Base-by-base conservation (phyloP, 495 filamentous ascomycete genomes). In the Aspergillus biplanus region DNA sequence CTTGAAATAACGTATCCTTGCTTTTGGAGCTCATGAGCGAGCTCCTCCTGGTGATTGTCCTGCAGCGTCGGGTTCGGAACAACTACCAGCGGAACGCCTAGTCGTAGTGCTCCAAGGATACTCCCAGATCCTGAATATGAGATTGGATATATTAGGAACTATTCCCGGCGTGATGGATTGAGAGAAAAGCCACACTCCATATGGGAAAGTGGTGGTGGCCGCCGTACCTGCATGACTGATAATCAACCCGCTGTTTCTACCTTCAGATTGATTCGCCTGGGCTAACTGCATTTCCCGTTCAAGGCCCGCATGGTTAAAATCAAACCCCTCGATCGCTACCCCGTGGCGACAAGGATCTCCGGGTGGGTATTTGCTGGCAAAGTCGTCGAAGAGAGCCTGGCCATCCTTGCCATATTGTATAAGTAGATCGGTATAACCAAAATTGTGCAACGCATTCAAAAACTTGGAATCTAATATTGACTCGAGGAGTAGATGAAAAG, bases 31-130 rank as follows among this genome's bases (percentile, higher is more conserved):
- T 88, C 88, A 50, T 85, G 78, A 1, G 93, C 93, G 9, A 98
- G 81, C 71, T 99, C 93, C 39, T 85, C 83, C 73, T 99, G 95
- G 69, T 99, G 95, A 67, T 97, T 96, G 67, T 92, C 91, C 68
- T 97, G 86, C 5, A 99, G 83, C 3, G 80, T 77, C 7, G 85
- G 77, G 73, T 99, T 99, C 7, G 93, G 92, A 27, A 99, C 93
- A 4, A 96, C 91, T 50, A 98, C 85, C 33, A 97, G 72, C 6
- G 89, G 86, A 0, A 90, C 79, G 16, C 82, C 80, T 16, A 84
- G 67, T 34, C 92, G 84, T 33, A 96, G 80, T 0, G 87, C 92
- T 71, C 90, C 92, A 1, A 97, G 80, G 31, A 98, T 91, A n/a
- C 90, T 90, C 13, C 95, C 95, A 27, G 93, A 92, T 59, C 93